These are phyloP conservation scores for Dendrothele bispora DNA, from an alignment of 768 basidiomycete genomes.

Conservation along the genomic window DNA sequence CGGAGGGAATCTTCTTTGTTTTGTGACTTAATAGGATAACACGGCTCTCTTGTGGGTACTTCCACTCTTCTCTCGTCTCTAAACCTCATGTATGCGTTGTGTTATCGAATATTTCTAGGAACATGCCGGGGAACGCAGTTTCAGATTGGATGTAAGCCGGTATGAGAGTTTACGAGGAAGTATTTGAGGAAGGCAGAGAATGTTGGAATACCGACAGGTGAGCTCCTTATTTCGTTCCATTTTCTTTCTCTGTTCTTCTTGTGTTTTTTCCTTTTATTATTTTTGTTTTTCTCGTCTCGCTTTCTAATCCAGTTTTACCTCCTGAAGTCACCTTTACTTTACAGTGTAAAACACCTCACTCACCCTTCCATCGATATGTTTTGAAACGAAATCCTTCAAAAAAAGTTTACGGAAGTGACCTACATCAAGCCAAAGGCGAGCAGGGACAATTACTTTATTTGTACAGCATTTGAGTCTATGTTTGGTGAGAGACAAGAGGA, in stretches of 20 bases:
- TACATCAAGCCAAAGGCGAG: slow-evolving; percentile 84
- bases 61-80: slow-evolving; percentile 22
- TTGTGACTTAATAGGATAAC: background rate
- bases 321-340: slow-evolving; percentile 35
- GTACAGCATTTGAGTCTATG: slow-evolving; percentile 61
- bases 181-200: slow-evolving; percentile 50
- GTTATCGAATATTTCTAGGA: slow-evolving; percentile 89
- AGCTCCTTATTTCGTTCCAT: slow-evolving; percentile 51
- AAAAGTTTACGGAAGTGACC: slow-evolving; percentile 64
- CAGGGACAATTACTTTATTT: slow-evolving; percentile 87
- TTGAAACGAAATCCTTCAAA: slow-evolving; percentile 52
- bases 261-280: slow-evolving; percentile 7
- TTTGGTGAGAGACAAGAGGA: too few relatives aligned
- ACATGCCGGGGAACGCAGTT: slow-evolving; percentile 69
- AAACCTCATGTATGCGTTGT: slow-evolving; percentile 67
- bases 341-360: slow-evolving; percentile 81
- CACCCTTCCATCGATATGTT: slow-evolving; percentile 76
- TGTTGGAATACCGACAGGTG: slow-evolving; percentile 42
- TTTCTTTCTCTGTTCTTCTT: slow-evolving; percentile 8
- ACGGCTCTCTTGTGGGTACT: too few relatives aligned
- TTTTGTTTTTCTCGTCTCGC: too few relatives aligned
- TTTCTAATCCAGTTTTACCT: too few relatives aligned
- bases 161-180: slow-evolving; percentile 62
- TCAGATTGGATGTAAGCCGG: slow-evolving; percentile 76
- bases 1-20: too few relatives aligned